Conservation (phyloP, 495 filamentous ascomycete species). For the Neurospora discreta region DNA sequence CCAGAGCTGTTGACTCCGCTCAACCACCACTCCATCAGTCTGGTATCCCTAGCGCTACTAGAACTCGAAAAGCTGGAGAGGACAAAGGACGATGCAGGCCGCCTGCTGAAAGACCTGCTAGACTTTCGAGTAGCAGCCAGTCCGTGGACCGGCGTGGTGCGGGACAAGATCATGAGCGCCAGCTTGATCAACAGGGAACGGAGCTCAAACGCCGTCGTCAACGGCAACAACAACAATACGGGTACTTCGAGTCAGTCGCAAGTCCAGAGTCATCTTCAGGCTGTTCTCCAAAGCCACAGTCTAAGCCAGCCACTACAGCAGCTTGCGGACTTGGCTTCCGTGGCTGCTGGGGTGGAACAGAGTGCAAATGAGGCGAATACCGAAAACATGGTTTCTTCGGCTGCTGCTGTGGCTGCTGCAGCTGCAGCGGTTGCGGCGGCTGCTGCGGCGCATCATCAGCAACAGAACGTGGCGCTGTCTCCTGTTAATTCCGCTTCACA, state of each 20-base stretch:
- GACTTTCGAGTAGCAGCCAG: slow-evolving; percentile 23
- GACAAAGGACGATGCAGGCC: slow-evolving; percentile 22
- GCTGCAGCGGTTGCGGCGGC: background rate
- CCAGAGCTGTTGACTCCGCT: slow-evolving; percentile 50
- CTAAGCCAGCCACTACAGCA: slow-evolving; percentile 35
- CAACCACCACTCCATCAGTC: slow-evolving; percentile 59
- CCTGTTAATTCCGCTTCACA: background rate
- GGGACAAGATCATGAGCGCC: slow-evolving; percentile 30
- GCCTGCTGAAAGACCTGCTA: slow-evolving; percentile 23
- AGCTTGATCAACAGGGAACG: slow-evolving; percentile 5
- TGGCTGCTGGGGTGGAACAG: slow-evolving; percentile 16
- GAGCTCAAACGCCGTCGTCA: background rate
- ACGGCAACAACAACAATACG: background rate
- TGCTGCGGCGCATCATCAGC: background rate
- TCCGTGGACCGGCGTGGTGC: slow-evolving; percentile 36
- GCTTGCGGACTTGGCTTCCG: slow-evolving; percentile 51
- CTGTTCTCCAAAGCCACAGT: background rate
- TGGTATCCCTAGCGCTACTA: slow-evolving; percentile 56
- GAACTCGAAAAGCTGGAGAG: slow-evolving; percentile 41
- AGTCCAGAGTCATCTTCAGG: slow-evolving; percentile 1
- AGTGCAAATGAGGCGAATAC: slow-evolving; percentile 8
- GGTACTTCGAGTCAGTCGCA: slow-evolving; percentile 16
- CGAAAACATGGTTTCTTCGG: slow-evolving; percentile 4
- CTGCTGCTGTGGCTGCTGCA: background rate
- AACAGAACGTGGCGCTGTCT: background rate